Conservation (phyloP, 495 filamentous ascomycete species). For the Penicillium desertorum region DNA sequence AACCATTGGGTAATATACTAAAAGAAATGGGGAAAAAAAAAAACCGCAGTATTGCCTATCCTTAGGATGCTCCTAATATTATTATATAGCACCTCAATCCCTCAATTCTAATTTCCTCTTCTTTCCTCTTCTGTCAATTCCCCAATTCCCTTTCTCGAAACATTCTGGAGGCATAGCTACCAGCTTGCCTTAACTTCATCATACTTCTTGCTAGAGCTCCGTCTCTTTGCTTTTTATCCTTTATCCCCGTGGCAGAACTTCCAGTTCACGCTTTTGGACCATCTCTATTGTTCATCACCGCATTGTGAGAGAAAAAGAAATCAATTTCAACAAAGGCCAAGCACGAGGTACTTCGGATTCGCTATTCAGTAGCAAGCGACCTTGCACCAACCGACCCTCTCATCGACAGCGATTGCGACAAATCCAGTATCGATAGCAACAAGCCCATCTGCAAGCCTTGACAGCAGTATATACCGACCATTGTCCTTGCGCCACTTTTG, state of each 20-base stretch:
- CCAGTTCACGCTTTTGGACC: background rate
- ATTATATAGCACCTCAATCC: conserved; percentile 27
- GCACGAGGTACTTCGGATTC: conserved; percentile 11
- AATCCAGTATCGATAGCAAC: conserved; percentile 1
- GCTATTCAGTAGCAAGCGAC: conserved; percentile 21
- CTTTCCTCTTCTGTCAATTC: conserved; percentile 9
- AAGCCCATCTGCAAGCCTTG: conserved; percentile 4
- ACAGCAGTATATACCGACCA: conserved; percentile 1
- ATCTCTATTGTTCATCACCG: background rate
- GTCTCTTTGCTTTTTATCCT: background rate
- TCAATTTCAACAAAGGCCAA: conserved; percentile 14
- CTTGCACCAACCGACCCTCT: background rate
- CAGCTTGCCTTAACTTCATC: conserved; percentile 14
- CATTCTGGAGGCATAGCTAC: conserved; percentile 18
- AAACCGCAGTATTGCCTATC: background rate
- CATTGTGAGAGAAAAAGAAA: conserved; percentile 15
- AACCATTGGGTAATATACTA: background rate
- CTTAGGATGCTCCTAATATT: conserved; percentile 6
- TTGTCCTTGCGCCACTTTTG: conserved; percentile 19
- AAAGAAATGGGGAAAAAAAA: background rate
- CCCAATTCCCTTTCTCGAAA: background rate
- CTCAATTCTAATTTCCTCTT: conserved; percentile 2
- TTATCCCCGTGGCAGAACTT: background rate
- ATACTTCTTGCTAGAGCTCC: background rate
- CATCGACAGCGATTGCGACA: conserved; percentile 6